A percentile compares a stretch with the other conserved stretches of the same genome.
These are phyloP conservation scores for Neurospora sp. DNA, from an alignment of 495 filamentous ascomycete genomes.

Conservation along the genomic window DNA sequence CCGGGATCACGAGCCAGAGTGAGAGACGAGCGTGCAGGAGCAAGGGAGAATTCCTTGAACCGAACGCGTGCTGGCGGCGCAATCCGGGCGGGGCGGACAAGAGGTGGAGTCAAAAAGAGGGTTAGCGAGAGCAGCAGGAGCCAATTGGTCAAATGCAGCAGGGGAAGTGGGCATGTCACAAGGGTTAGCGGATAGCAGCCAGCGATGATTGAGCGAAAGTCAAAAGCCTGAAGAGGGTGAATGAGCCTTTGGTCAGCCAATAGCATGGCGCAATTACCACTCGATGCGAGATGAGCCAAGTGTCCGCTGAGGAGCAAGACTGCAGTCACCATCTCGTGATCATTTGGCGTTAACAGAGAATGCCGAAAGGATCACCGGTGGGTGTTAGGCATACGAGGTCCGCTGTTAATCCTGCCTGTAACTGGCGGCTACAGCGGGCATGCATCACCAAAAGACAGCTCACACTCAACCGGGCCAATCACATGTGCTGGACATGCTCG, in stretches of 20 bases:
- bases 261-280: not conserved
- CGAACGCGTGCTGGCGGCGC: not conserved
- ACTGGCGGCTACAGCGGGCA: not conserved
- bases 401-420: slow-evolving; percentile 1
- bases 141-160: slow-evolving; percentile 21
- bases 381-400: not conserved
- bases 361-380: no score
- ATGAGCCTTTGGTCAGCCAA: slow-evolving; percentile 9
- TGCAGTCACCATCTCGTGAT: not conserved
- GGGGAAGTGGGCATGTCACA: slow-evolving; percentile 13
- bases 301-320: not conserved
- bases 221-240: slow-evolving; percentile 9
- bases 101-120: not conserved
- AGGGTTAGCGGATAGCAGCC: slow-evolving; percentile 25
- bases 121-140: not conserved
- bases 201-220: slow-evolving; percentile 22
- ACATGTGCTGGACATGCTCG: slow-evolving; percentile 15
- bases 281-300: slow-evolving; percentile 17
- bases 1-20: not conserved
- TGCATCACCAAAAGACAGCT: slow-evolving; percentile 12
- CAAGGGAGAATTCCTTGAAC: not conserved
- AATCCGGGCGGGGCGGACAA: not conserved
- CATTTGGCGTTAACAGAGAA: not conserved
- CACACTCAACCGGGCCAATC: slow-evolving; percentile 11
- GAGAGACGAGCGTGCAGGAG: not conserved